These are phyloP conservation scores for Macroventuria anomochaeta DNA, from an alignment of 2,329 filamentous ascomycete species.

Conservation along the genomic window DNA sequence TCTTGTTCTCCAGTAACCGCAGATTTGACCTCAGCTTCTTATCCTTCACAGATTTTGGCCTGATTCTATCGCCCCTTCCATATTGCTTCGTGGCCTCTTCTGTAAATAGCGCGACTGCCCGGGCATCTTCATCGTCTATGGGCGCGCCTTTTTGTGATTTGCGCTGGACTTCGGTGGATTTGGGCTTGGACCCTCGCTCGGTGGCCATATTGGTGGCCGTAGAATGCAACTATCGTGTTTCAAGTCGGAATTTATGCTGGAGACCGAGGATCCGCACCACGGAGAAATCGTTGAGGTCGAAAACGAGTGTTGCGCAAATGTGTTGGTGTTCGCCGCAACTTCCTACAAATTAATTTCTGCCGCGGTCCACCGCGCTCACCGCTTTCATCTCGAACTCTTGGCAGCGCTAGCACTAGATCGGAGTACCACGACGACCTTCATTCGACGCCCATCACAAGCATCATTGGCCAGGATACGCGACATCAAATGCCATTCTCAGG, in stretches of 20 bases:
- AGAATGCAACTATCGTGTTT: not conserved
- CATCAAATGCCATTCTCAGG: not conserved
- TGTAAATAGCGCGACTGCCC: constrained; percentile 41
- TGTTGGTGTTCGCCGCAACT: not conserved
- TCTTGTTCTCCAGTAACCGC: constrained; percentile 79
- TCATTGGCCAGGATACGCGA: too few relatives aligned
- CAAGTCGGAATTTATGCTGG: too few relatives aligned
- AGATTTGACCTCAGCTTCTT: constrained; percentile 88
- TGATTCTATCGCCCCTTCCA: constrained; percentile 80
- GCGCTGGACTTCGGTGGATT: constrained; percentile 17
- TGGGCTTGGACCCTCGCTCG: constrained; percentile 26
- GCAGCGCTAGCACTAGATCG: constrained; percentile 3
- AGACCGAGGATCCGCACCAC: not conserved
- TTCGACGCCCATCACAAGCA: not conserved
- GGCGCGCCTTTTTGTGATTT: constrained; percentile 33
- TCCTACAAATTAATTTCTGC: constrained; percentile 20
- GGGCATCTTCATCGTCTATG: constrained; percentile 38
- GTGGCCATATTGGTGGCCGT: constrained; percentile 28
- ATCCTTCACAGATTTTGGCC: constrained; percentile 77
- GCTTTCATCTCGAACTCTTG: constrained; percentile 16
- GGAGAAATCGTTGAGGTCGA: not conserved
- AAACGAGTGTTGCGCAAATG: not conserved
- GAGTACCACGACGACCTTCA: not conserved
- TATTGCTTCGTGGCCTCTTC: constrained; percentile 73
- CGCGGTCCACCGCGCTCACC: constrained; percentile 6